Conservation (phyloP, 352 stramenopile species). For the Discostella stelligera region DNA sequence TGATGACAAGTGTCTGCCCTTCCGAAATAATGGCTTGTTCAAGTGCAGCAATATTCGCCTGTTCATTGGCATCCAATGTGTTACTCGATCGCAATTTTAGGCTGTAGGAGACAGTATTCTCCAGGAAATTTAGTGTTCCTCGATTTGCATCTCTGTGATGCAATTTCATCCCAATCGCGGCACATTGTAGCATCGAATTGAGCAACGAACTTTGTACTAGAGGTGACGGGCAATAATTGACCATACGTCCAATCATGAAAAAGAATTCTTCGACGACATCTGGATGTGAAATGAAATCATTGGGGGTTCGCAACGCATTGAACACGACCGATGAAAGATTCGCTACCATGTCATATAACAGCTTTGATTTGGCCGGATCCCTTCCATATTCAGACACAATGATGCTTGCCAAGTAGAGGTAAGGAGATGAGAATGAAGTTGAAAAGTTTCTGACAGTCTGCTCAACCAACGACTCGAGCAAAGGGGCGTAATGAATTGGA, state of each 20-base stretch:
- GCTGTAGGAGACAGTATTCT: conserved; percentile 76
- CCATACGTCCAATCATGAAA: conserved; percentile 89
- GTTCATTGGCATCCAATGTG: conserved; percentile 34
- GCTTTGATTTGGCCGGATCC: conserved; percentile 77
- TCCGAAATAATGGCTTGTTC: conserved; percentile 60
- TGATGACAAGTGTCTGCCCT: conserved; percentile 67
- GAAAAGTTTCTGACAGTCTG: conserved; percentile 72
- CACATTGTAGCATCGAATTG: conserved; percentile 85
- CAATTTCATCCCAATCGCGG: conserved; percentile 86
- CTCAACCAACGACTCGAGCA: conserved; percentile 70
- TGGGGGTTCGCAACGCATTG: conserved; percentile 67
- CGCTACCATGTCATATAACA: conserved; percentile 87
- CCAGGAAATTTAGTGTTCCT: conserved; percentile 90
- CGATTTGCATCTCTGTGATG: conserved; percentile 93
- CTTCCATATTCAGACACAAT: conserved; percentile 78
- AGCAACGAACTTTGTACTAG: conserved; percentile 80
- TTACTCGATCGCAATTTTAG: conserved; percentile 51
- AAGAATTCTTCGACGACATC: conserved; percentile 96
- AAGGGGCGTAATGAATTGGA: conserved; percentile 58
- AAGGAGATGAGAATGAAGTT: conserved; percentile 60
- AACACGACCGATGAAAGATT: conserved; percentile 69
- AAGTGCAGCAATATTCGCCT: conserved; percentile 52
- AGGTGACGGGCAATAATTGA: conserved; percentile 85
- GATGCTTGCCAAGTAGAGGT: conserved; percentile 80
- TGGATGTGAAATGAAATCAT: conserved; percentile 83